A percentile compares a stretch with the other conserved stretches of the same genome.
Conservation (phyloP, 371 early-diverging fungal species). For the Syncephalastrum sp. region DNA sequence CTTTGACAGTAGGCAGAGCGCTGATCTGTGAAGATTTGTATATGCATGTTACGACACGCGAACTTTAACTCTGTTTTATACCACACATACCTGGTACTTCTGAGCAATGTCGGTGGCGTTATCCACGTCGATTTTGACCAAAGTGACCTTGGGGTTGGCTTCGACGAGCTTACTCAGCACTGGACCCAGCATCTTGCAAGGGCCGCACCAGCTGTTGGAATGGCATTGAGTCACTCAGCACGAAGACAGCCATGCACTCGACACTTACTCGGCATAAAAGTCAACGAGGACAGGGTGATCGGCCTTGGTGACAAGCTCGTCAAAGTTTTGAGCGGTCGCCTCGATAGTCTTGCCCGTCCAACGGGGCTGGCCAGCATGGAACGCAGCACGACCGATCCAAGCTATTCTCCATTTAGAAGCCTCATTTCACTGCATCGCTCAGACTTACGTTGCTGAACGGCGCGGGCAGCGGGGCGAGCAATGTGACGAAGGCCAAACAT, state of each 20-base stretch:
- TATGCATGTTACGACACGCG: not conserved
- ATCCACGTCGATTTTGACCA: conserved; percentile 77
- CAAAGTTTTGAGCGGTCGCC: conserved; percentile 46
- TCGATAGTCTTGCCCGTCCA: conserved; percentile 51
- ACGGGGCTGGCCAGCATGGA: conserved; percentile 32
- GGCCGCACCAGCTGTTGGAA: conserved; percentile 74
- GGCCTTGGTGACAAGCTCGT: conserved; percentile 50
- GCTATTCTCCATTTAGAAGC: no score
- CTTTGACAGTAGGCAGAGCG: conserved; percentile 75
- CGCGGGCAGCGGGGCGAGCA: no score
- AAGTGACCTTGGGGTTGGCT: conserved; percentile 61
- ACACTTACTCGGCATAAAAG: conserved; percentile 71
- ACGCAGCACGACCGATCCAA: conserved; percentile 14
- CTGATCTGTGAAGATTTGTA: conserved; percentile 39
- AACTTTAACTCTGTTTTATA: not conserved
- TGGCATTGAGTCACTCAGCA: not conserved
- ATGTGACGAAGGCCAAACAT: no score
- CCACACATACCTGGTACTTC: conserved; percentile 51
- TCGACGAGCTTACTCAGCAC: conserved; percentile 58
- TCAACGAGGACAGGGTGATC: conserved; percentile 76
- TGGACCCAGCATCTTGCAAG: conserved; percentile 77
- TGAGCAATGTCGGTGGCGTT: conserved; percentile 53
- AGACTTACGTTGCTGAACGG: no score
- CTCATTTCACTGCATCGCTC: no score
- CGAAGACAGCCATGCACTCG: not conserved